These are phyloP conservation scores for Fonsecaea multimorphosa DNA, from an alignment of 2,329 filamentous ascomycete species.

Conservation along the genomic window DNA sequence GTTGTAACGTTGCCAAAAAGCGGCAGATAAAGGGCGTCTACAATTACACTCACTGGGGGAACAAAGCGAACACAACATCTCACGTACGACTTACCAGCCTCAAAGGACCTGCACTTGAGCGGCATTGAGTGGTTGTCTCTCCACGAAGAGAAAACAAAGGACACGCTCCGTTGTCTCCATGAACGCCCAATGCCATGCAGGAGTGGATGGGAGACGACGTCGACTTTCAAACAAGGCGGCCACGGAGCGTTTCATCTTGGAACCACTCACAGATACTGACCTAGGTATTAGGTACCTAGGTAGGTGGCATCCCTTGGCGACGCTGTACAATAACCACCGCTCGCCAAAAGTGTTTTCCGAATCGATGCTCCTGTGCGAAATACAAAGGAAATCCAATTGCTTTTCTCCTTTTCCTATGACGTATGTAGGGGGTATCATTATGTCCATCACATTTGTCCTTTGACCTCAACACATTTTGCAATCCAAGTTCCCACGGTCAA, in stretches of 20 bases:
- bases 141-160: too few species aligned
- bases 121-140: not conserved
- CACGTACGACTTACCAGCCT: not conserved
- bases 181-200: not conserved
- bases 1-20: too few species aligned
- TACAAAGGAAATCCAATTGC: not conserved
- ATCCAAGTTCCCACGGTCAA: not conserved
- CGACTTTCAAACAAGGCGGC: constrained; percentile 1
- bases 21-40: not conserved
- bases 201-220: not conserved
- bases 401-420: constrained; percentile 9
- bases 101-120: not conserved
- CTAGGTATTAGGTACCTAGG: not conserved
- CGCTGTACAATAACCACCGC: not conserved
- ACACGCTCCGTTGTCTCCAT: too few species aligned
- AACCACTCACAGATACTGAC: not conserved
- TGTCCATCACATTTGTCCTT: constrained; percentile 21
- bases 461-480: not conserved
- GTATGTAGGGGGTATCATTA: constrained; percentile 29
- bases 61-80: not conserved
- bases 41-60: not conserved
- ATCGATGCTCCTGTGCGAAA: not conserved
- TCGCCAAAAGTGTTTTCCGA: too few species aligned
- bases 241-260: not conserved
- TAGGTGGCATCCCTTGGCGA: not conserved